These are phyloP conservation scores for Incumbomyces delicatus DNA, from an alignment of 2,329 filamentous ascomycete species.

Conservation along the genomic window DNA sequence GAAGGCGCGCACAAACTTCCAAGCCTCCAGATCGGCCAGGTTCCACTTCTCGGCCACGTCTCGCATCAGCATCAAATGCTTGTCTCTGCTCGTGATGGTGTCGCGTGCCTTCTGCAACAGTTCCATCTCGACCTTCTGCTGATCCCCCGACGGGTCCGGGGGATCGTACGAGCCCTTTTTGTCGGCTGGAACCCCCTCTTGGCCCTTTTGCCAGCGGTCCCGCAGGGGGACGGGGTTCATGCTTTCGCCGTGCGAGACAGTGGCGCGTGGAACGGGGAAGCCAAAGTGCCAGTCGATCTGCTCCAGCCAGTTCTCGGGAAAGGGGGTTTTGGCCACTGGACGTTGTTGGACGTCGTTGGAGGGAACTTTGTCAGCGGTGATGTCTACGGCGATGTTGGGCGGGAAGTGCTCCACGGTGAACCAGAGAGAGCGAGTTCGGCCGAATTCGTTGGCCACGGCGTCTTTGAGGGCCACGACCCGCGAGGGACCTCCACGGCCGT, in stretches of 20 bases:
- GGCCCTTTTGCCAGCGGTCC: slow-evolving; percentile 42
- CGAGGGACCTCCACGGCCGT: slow-evolving; percentile 50
- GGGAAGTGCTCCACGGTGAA: slow-evolving; percentile 58
- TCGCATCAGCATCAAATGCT: slow-evolving; percentile 30
- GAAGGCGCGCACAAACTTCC: slow-evolving; percentile 54
- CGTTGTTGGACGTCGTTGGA: slow-evolving; percentile 18
- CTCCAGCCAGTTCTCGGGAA: slow-evolving; percentile 42
- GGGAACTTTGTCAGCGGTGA: slow-evolving; percentile 22
- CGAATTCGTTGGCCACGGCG: slow-evolving; percentile 60
- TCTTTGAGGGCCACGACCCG: slow-evolving; percentile 72
- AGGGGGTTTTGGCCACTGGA: slow-evolving; percentile 20
- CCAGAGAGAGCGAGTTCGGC: slow-evolving; percentile 63
- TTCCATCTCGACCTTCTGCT: slow-evolving; percentile 35
- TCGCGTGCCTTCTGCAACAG: slow-evolving; percentile 42
- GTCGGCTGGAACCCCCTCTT: slow-evolving; percentile 28
- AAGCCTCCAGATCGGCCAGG: slow-evolving; percentile 53
- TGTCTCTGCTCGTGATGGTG: slow-evolving; percentile 31
- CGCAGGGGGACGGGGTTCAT: slow-evolving; percentile 50
- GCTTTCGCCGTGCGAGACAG: slow-evolving; percentile 44
- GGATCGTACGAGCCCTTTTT: slow-evolving; percentile 29
- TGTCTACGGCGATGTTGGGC: slow-evolving; percentile 21
- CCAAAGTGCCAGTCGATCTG: slow-evolving; percentile 86
- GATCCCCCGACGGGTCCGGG: slow-evolving; percentile 28
- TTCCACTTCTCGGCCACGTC: slow-evolving; percentile 46
- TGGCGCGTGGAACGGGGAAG: slow-evolving; percentile 58